These are phyloP conservation scores for Vitis hybrid DNA, from an alignment of 177 flowering plant species.

Conservation along the genomic window DNA sequence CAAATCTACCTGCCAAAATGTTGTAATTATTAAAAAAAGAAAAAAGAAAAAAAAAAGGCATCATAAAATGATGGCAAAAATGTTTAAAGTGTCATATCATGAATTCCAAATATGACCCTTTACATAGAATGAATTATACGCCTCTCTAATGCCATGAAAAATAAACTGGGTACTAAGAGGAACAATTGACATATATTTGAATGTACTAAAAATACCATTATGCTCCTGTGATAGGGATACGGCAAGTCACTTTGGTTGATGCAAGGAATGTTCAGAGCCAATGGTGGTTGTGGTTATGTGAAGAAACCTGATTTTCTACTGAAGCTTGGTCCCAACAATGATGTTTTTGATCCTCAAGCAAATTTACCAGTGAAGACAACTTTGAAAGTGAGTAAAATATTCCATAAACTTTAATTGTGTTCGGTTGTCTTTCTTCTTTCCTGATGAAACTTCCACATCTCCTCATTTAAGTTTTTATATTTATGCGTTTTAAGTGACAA, in stretches of 20 bases:
- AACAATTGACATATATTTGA: not conserved
- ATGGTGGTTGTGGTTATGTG: too few relatives aligned
- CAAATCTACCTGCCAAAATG: too few relatives aligned
- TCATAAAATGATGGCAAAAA: too few relatives aligned
- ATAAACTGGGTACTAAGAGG: too few relatives aligned
- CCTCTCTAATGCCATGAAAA: too few relatives aligned
- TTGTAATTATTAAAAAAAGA: too few relatives aligned
- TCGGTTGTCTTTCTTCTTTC: not conserved
- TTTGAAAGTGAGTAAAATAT: constrained; percentile 30
- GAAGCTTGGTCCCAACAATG: constrained; percentile 18
- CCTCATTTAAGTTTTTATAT: not conserved
- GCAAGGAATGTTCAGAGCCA: too few relatives aligned
- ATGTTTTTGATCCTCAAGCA: constrained; percentile 36
- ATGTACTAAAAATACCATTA: not conserved
- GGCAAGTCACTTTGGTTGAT: constrained; percentile 46
- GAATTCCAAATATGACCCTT: too few relatives aligned
- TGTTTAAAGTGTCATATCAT: too few relatives aligned
- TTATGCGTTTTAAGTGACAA: not conserved
- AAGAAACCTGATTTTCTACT: constrained; percentile 31
- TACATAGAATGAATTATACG: too few relatives aligned
- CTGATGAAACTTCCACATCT: not conserved
- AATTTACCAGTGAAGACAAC: constrained; percentile 30
- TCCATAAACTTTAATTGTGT: not conserved
- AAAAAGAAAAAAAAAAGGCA: too few relatives aligned
- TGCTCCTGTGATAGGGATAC: constrained; percentile 23